Conservation (phyloP, 225 moss, liverwort and hornwort genomes). For the Straminergon stramineum region DNA sequence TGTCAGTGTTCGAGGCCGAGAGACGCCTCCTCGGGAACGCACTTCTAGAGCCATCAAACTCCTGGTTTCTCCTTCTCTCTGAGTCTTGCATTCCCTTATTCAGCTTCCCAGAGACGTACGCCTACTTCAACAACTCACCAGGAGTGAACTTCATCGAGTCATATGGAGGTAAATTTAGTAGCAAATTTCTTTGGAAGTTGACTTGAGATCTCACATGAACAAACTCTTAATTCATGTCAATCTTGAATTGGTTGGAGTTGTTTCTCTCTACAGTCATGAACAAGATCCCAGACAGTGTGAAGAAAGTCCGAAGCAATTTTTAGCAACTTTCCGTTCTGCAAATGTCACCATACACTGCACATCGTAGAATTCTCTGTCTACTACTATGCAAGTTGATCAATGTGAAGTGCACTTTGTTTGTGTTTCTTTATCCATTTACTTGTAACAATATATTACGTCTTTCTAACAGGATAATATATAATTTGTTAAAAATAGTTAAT, state of each 20-base stretch:
- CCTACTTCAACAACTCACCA: slow-evolving; percentile 8
- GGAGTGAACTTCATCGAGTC: slow-evolving; percentile 12
- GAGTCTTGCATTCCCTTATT: slow-evolving; percentile 29
- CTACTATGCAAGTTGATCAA: background rate
- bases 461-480: too few species aligned
- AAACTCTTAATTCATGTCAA: background rate
- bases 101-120: background rate
- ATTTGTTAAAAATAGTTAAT: background rate
- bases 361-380: background rate
- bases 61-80: slow-evolving; percentile 32
- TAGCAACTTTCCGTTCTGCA: background rate
- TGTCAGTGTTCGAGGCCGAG: slow-evolving; percentile 24
- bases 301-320: background rate
- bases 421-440: too few species aligned
- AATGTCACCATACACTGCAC: background rate
- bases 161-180: background rate
- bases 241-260: background rate
- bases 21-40: slow-evolving; percentile 28
- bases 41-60: slow-evolving; percentile 3
- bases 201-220: background rate
- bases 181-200: too few species aligned
- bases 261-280: background rate
- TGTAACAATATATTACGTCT: background rate
- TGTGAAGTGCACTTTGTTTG: too few species aligned
- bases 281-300: background rate